Base-by-base conservation (phyloP, 2,329 filamentous ascomycete genomes). In the Hansfordia pulvinata region DNA sequence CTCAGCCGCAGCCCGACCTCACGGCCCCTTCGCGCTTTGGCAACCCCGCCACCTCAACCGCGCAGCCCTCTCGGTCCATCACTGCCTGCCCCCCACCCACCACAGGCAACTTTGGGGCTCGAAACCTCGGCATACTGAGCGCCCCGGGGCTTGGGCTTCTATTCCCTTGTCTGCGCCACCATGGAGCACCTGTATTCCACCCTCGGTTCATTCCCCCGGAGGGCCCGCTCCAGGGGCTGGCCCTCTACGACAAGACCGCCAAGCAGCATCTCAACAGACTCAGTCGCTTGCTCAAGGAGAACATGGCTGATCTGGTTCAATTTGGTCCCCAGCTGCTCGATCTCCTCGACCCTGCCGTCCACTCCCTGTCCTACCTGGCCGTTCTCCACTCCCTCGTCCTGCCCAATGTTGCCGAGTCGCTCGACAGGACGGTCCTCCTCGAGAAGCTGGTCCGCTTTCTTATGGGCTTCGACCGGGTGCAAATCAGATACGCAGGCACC, bases 311-410 rank as follows among this genome's bases (percentile, higher is more conserved):
- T 8, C 39, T 66, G 20, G 27, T 40, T 19, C 34, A 36, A 9
- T 44, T 54, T 21, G 51, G 56, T 11, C 27, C 37, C 8, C 33
- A 54, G 23, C 43, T 67, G 5, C 46, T 70, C 4, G 38, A 57
- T n/a, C n/a, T n/a, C 9, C 41, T 71, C 15, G 43, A 69, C 34
- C 62, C 66, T 1, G 44, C 52, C 6, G 29, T 50, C 23, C 52
- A 73, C 37, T 63, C 67, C 6, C 55, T 69, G 29, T 64, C 64
- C 14, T 66, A 60, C 39, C 52, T 69, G 17, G 42, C 50, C 27
- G 35, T 72, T 20, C 48, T 73, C 27, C 53, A 62, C 30, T 39
- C 46, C 17, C 39, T 60, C 17, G 32, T 58, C 18, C 34, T 50
- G n/a, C 39, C 49, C 12, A 42, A 45, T 3, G 36, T 50, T 18